These are phyloP conservation scores for Pseudogymnoascus pannorum DNA, from an alignment of 2,329 filamentous ascomycete species.

Conservation along the genomic window DNA sequence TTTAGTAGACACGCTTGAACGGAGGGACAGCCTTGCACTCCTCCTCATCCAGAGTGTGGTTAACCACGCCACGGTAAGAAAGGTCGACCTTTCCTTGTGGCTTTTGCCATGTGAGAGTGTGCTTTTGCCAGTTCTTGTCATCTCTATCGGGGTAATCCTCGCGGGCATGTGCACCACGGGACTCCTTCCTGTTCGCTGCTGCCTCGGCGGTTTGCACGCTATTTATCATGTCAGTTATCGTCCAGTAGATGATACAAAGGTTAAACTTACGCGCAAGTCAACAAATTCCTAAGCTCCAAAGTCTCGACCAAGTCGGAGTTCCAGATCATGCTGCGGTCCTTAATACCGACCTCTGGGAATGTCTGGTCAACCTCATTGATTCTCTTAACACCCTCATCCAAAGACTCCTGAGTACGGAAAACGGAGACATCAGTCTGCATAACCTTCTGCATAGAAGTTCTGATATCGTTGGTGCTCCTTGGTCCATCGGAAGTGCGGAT, in stretches of 20 bases:
- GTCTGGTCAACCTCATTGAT: constrained; percentile 76
- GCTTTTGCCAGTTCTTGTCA: constrained; percentile 98
- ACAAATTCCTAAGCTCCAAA: constrained; percentile 85
- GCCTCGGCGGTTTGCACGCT: constrained; percentile 85
- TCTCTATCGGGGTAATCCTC: constrained; percentile 96
- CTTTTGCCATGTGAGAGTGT: constrained; percentile 95
- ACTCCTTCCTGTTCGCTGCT: constrained; percentile 93
- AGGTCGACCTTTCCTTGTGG: constrained; percentile 84
- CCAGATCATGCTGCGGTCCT: constrained; percentile 99
- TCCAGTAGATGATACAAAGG: constrained; percentile 16
- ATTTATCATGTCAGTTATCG: constrained; percentile 14
- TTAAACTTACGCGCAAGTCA: constrained; percentile 83
- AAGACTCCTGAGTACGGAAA: constrained; percentile 87
- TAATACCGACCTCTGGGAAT: constrained; percentile 81
- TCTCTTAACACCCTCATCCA: constrained; percentile 87
- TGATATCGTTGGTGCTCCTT: constrained; percentile 82
- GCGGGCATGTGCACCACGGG: constrained; percentile 90
- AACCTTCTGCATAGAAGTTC: constrained; percentile 90
- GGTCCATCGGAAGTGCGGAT: constrained; percentile 76
- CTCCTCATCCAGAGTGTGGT: constrained; percentile 79
- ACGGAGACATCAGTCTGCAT: constrained; percentile 98
- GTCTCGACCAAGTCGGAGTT: constrained; percentile 97
- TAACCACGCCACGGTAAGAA: constrained; percentile 75
- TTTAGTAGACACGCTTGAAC: constrained; percentile 87
- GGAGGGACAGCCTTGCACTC: constrained; percentile 96